Percentiles rank a stretch among this genome's conserved stretches.
phyloP scores from a whole-genome alignment of 331 rosid species.

The Malus hybrid region DNA sequence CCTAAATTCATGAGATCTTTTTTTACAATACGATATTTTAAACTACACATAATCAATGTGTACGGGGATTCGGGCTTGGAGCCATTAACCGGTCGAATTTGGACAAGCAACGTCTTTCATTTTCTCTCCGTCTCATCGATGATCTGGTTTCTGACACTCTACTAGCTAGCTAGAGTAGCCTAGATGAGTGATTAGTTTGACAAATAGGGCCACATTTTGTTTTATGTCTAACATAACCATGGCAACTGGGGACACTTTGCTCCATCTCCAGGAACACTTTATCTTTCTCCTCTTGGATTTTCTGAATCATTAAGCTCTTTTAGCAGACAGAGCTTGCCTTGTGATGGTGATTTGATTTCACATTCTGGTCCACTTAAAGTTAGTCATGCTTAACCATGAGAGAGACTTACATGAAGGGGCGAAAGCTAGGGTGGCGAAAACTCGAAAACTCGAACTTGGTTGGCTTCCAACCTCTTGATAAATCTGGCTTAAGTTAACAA shows the following conservation, averaged over 20 bases:
- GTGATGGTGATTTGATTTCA: slow-evolving; percentile 1
- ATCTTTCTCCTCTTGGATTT: background rate
- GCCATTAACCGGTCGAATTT: background rate
- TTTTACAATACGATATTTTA: background rate
- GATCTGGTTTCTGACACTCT: background rate
- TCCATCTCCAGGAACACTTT: slow-evolving; percentile 10
- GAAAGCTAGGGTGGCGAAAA: background rate
- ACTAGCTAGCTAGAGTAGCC: background rate
- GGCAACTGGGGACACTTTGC: slow-evolving; percentile 26
- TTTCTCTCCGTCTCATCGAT: background rate
- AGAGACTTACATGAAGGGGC: background rate
- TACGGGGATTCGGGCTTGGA: background rate
- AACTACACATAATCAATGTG: background rate
- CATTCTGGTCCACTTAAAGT: background rate
- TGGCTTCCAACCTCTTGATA: background rate
- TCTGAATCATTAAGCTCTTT: background rate
- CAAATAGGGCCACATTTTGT: slow-evolving; percentile 5
- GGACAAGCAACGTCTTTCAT: background rate
- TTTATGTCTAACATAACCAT: background rate
- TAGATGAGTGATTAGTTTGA: background rate
- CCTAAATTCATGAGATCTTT: background rate
- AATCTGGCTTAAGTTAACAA: background rate
- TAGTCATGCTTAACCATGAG: background rate
- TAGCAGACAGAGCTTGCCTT: slow-evolving; percentile 19
- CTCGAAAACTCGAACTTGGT: background rate